Evolutionary conservation across 2,329 filamentous ascomycete genomes (phyloP).

Genomic region (Pochonia chlamydosporia): DNA sequence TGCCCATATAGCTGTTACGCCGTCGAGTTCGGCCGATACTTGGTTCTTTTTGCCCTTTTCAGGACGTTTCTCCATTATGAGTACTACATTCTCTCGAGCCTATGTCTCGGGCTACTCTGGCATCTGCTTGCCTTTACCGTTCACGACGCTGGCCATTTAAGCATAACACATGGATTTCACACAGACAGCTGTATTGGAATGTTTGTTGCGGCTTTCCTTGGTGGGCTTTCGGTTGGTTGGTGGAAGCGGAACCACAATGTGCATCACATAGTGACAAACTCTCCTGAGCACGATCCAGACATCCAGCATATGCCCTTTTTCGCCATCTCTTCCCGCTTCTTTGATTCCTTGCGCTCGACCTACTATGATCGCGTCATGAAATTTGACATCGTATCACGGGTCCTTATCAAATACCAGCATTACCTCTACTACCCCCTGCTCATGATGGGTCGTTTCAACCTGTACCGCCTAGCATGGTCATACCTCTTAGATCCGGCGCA

Average conservation of each 20-base stretch:
- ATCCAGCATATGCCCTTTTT: constrained; percentile 90
- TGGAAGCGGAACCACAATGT: constrained; percentile 97
- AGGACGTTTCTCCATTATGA: constrained; percentile 54
- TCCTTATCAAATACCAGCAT: constrained; percentile 67
- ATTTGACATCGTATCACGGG: constrained; percentile 68
- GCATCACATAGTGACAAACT: constrained; percentile 93
- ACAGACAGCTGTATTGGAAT: constrained; percentile 82
- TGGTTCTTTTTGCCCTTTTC: constrained; percentile 53
- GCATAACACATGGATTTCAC: constrained; percentile 87
- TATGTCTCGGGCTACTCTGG: constrained; percentile 80
- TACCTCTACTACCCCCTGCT: constrained; percentile 82
- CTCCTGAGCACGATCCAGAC: constrained; percentile 91
- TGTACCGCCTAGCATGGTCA: constrained; percentile 76
- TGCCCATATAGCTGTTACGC: no score
- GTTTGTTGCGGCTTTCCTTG: constrained; percentile 81
- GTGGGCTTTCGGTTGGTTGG: constrained; percentile 88
- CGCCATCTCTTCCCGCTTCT: constrained; percentile 75
- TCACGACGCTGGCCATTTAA: constrained; percentile 96
- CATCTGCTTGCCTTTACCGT: constrained; percentile 91
- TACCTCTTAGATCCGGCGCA: constrained; percentile 68
- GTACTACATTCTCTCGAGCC: constrained; percentile 65
- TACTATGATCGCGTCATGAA: constrained; percentile 79
- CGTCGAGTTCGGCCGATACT: constrained; percentile 68
- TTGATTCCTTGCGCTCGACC: constrained; percentile 66
- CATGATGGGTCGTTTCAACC: constrained; percentile 77